Percentiles rank a stretch among this genome's conserved stretches.
Conservation (phyloP, 73 alveolate genomes). For the Tetrahymena borealis region DNA sequence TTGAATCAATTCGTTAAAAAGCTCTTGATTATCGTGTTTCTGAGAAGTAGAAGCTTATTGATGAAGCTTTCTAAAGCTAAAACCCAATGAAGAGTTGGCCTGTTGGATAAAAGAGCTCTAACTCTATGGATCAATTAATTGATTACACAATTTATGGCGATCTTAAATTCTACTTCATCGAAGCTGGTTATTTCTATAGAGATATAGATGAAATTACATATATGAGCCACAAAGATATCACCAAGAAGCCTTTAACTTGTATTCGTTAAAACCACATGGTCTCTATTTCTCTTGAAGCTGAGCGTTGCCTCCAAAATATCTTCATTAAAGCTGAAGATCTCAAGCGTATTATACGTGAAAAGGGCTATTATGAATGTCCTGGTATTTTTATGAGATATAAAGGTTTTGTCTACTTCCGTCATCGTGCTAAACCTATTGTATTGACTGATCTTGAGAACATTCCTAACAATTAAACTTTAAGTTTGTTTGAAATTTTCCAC, state of each 20-base stretch:
- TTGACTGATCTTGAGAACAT: not conserved
- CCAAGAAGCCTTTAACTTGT: not conserved
- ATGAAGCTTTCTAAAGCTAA: not conserved
- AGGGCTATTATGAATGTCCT: not conserved
- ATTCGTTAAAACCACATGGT: not conserved
- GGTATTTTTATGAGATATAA: not conserved
- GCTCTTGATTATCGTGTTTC: not conserved
- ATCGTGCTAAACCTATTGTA: not conserved
- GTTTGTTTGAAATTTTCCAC: not conserved
- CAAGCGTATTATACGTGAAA: not conserved
- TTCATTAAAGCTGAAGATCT: not conserved
- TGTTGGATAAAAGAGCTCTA: not conserved
- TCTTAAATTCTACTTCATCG: not conserved
- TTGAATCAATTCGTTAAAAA: not conserved
- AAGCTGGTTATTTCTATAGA: not conserved
- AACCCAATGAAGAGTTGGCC: slow-evolving; percentile 1
- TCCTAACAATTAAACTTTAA: not conserved
- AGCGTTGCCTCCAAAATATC: not conserved
- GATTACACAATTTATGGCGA: not conserved
- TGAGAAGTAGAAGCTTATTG: not conserved
- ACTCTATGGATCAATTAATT: not conserved
- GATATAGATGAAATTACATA: not conserved
- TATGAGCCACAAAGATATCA: not conserved
- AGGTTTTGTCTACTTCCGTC: slow-evolving; percentile 1
- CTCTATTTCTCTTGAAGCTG: not conserved